These are phyloP conservation scores for Hibiscus syriacus DNA, from an alignment of 345 rosid genomes.

Conservation along the genomic window DNA sequence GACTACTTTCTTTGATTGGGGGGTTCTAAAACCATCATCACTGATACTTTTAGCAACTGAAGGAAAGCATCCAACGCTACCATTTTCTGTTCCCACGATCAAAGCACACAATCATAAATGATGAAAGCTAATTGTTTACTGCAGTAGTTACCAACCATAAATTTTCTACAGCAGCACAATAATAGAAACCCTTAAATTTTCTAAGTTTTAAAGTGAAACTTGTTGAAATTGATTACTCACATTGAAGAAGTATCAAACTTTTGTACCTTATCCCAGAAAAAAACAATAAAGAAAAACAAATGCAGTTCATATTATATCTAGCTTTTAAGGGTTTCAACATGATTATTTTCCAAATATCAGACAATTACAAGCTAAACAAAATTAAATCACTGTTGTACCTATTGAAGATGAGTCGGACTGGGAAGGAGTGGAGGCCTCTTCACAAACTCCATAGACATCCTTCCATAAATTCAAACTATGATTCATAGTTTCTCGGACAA, in stretches of 20 bases:
- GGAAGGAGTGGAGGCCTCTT: slow-evolving; percentile 33
- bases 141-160: not conserved
- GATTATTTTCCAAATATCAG: not conserved
- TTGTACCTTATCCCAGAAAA: no score
- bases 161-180: not conserved
- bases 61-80: slow-evolving; percentile 34
- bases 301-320: not conserved
- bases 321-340: not conserved
- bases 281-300: no score
- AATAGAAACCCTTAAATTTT: not conserved
- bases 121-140: not conserved
- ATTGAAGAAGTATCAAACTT: not conserved
- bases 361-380: slow-evolving; percentile 12
- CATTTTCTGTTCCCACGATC: slow-evolving; percentile 44
- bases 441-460: slow-evolving; percentile 41
- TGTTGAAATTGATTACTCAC: not conserved
- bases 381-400: slow-evolving; percentile 29
- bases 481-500: slow-evolving; percentile 87
- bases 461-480: slow-evolving; percentile 69
- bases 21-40: slow-evolving; percentile 32
- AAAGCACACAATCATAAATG: slow-evolving; percentile 16
- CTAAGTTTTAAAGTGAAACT: not conserved
- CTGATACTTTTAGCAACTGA: slow-evolving; percentile 34
- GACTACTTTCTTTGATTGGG: slow-evolving; percentile 49
- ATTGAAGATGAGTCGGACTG: slow-evolving; percentile 35